phyloP scores from a whole-genome alignment of 306 rosid species.

The Begonia peltatifolia region DNA sequence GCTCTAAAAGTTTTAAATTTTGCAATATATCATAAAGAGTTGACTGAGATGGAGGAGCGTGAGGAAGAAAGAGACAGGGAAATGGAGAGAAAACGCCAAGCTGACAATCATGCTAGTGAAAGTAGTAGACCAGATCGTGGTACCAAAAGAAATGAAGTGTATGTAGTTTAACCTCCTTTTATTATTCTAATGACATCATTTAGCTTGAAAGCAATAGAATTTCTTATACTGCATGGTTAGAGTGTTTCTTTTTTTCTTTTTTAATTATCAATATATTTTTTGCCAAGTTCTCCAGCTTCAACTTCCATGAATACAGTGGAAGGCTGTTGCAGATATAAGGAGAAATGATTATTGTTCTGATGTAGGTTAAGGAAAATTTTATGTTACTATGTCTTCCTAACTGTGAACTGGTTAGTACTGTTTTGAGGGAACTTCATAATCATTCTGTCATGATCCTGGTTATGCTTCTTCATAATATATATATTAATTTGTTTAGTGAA shows the following conservation, averaged over 20 bases:
- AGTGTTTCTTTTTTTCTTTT: not conserved
- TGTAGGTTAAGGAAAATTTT: no score
- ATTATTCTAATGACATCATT: not conserved
- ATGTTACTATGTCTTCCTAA: no score
- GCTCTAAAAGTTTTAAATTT: constrained; percentile 72
- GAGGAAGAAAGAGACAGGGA: constrained; percentile 69
- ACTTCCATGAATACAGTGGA: no score
- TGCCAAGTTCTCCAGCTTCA: no score
- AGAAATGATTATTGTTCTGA: no score
- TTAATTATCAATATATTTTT: not conserved
- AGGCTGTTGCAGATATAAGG: no score
- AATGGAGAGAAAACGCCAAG: constrained; percentile 46
- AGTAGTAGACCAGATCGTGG: constrained; percentile 28
- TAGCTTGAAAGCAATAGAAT: not conserved
- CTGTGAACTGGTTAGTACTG: no score
- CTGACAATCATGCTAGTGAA: constrained; percentile 29
- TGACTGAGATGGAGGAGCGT: constrained; percentile 90
- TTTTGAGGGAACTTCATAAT: no score
- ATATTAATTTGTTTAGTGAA: no score
- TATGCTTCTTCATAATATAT: no score
- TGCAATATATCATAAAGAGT: constrained; percentile 89
- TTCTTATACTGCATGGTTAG: not conserved
- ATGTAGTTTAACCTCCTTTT: constrained; percentile 10
- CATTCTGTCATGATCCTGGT: no score
- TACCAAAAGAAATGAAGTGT: constrained; percentile 37